Evolutionary conservation across 768 basidiomycete species (phyloP).

Genomic region (Piloderma croceum): DNA sequence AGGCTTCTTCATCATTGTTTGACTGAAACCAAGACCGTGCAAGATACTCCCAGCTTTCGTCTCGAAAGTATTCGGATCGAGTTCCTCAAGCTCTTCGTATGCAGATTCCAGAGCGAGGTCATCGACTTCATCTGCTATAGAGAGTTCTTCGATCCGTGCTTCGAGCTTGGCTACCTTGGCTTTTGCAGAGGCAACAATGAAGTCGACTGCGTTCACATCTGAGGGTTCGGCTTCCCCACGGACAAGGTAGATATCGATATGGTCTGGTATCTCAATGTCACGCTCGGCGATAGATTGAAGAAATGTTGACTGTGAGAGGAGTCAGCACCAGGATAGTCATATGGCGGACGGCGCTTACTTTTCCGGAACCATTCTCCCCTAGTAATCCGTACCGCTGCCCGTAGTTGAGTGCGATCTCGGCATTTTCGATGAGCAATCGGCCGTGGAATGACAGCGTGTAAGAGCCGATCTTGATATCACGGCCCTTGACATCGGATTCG

Average conservation of each 20-base stretch:
- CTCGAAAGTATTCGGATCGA: constrained; percentile 95
- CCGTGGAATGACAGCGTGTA: constrained; percentile 98
- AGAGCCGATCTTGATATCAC: constrained; percentile 96
- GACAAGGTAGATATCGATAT: constrained; percentile 98
- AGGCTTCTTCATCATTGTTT: constrained; percentile 89
- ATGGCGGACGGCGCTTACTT: constrained; percentile 46
- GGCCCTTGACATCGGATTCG: constrained; percentile 84
- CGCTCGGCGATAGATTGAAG: constrained; percentile 92
- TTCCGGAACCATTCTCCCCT: constrained; percentile 98
- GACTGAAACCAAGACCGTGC: constrained; percentile 93
- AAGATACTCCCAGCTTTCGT: constrained; percentile 92
- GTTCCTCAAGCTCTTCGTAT: constrained; percentile 94
- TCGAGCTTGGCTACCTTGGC: constrained; percentile 93
- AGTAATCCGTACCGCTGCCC: constrained; percentile 92
- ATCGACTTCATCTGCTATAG: constrained; percentile 83
- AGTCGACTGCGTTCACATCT: constrained; percentile 94
- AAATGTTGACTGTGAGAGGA: constrained; percentile 72
- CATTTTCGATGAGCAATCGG: constrained; percentile 67
- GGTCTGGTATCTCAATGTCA: constrained; percentile 88
- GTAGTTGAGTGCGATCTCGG: constrained; percentile 77
- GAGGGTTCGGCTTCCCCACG: constrained; percentile 93
- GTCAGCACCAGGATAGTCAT: constrained; percentile 4
- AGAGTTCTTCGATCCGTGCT: constrained; percentile 89
- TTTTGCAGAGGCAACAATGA: constrained; percentile 88
- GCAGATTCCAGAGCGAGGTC: constrained; percentile 81